A percentile compares a stretch with the other conserved stretches of the same genome.
These are phyloP conservation scores for Forsythia viridissima DNA, from an alignment of 257 asterid species.

Conservation along the genomic window DNA sequence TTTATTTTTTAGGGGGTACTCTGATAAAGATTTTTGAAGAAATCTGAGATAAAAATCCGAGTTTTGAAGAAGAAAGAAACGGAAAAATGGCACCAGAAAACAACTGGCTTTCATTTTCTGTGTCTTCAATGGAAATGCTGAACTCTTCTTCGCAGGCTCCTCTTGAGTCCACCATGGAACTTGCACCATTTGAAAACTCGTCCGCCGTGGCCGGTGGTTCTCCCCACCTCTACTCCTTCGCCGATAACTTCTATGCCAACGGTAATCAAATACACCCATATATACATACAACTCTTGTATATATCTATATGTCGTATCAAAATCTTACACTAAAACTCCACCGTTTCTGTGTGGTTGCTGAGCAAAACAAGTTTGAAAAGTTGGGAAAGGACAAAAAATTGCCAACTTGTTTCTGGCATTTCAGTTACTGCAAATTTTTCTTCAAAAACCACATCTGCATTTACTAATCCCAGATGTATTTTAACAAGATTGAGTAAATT, in stretches of 20 bases:
- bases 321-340: too few relatives aligned
- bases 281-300: not conserved
- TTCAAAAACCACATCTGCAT: not conserved
- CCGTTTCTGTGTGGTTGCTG: too few relatives aligned
- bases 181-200: constrained; percentile 28
- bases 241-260: constrained; percentile 72
- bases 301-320: not conserved
- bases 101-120: constrained; percentile 85
- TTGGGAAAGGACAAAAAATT: too few relatives aligned
- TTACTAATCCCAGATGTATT: not conserved
- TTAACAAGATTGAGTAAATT: too few relatives aligned
- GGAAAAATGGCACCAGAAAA: constrained; percentile 68
- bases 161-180: constrained; percentile 35
- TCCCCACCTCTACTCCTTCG: constrained; percentile 58
- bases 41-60: not conserved
- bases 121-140: constrained; percentile 79
- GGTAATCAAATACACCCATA: constrained; percentile 30
- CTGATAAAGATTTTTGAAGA: constrained; percentile 18
- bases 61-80: not conserved
- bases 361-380: too few relatives aligned
- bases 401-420: too few relatives aligned
- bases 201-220: constrained; percentile 38
- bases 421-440: too few relatives aligned
- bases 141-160: constrained; percentile 39
- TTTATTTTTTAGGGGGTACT: not conserved